Evolutionary conservation across 371 early-diverging fungal species (phyloP).

Genomic region (Mortierella sp.): DNA sequence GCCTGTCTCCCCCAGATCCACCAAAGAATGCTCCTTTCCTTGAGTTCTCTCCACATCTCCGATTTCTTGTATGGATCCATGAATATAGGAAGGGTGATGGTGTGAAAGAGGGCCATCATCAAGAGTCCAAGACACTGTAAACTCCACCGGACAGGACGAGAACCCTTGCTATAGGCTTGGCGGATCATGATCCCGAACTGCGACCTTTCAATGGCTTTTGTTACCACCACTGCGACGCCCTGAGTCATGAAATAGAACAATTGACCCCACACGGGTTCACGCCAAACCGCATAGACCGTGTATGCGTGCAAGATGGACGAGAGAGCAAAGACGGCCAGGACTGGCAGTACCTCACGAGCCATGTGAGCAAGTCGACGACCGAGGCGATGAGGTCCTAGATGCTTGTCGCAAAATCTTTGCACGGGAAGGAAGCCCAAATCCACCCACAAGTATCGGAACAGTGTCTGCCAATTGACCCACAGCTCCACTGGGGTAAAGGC

Average conservation of each 20-base stretch:
- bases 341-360: conserved; percentile 15
- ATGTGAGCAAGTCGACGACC: conserved; percentile 5
- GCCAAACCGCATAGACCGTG: conserved; percentile 29
- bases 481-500: conserved; percentile 36
- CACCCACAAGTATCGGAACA: conserved; percentile 49
- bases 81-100: conserved; percentile 29
- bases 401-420: conserved; percentile 11
- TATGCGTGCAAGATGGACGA: conserved; percentile 37
- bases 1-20: conserved; percentile 8
- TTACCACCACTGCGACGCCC: conserved; percentile 27
- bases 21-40: conserved; percentile 29
- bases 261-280: conserved; percentile 31
- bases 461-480: conserved; percentile 45
- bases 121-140: conserved; percentile 11
- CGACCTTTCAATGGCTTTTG: conserved; percentile 21
- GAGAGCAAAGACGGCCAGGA: conserved; percentile 31
- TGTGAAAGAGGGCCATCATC: conserved; percentile 20
- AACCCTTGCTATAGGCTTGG: conserved; percentile 6
- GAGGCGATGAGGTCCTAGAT: conserved; percentile 14
- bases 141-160: not conserved
- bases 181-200: conserved; percentile 3
- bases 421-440: conserved; percentile 38
- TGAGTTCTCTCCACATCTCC: conserved; percentile 30
- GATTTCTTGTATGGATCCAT: conserved; percentile 32
- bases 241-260: conserved; percentile 33